Conservation (phyloP, 2,329 filamentous ascomycete genomes). For the Alternaria hordeiaustralica region DNA sequence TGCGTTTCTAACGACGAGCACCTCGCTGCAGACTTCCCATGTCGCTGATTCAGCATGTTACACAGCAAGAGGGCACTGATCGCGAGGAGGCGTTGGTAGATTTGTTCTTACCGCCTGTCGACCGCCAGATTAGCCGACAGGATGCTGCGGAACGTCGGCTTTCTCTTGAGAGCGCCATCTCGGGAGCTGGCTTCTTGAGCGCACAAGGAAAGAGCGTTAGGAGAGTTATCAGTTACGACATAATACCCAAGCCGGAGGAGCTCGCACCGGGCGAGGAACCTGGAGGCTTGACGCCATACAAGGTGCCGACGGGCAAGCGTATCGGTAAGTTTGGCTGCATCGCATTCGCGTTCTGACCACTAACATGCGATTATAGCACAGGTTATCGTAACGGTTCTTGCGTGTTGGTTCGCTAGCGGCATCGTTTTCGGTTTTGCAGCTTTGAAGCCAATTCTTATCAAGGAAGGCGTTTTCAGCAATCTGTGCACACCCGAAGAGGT, state of each 20-base stretch:
- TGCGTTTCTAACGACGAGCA: slow-evolving; percentile 14
- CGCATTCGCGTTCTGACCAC: slow-evolving; percentile 7
- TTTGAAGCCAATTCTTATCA: slow-evolving; percentile 50
- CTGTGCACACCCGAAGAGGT: slow-evolving; percentile 46
- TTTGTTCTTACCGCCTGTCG: slow-evolving; percentile 44
- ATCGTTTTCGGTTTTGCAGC: slow-evolving; percentile 52
- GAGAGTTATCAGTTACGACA: slow-evolving; percentile 57
- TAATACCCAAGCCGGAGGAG: slow-evolving; percentile 50
- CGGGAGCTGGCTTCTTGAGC: slow-evolving; percentile 25
- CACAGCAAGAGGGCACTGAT: slow-evolving; percentile 57
- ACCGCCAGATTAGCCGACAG: slow-evolving; percentile 39
- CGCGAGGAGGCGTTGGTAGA: slow-evolving; percentile 50
- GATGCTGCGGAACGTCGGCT: slow-evolving; percentile 38
- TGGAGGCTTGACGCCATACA: slow-evolving; percentile 57
- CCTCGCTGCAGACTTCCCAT: slow-evolving; percentile 40
- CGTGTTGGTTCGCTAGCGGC: slow-evolving; percentile 50
- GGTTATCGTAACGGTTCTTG: slow-evolving; percentile 44
- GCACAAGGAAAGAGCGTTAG: slow-evolving; percentile 42
- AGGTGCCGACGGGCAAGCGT: slow-evolving; percentile 51
- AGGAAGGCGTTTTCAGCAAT: slow-evolving; percentile 47
- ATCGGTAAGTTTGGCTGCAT: slow-evolving; percentile 36
- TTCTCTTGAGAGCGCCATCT: slow-evolving; percentile 38
- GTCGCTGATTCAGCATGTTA: slow-evolving; percentile 61
- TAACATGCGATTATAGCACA: slow-evolving; percentile 36
- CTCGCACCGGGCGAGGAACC: slow-evolving; percentile 47